phyloP scores from a whole-genome alignment of 2,329 filamentous ascomycete genomes.

The Penicillium griseofulvum region DNA sequence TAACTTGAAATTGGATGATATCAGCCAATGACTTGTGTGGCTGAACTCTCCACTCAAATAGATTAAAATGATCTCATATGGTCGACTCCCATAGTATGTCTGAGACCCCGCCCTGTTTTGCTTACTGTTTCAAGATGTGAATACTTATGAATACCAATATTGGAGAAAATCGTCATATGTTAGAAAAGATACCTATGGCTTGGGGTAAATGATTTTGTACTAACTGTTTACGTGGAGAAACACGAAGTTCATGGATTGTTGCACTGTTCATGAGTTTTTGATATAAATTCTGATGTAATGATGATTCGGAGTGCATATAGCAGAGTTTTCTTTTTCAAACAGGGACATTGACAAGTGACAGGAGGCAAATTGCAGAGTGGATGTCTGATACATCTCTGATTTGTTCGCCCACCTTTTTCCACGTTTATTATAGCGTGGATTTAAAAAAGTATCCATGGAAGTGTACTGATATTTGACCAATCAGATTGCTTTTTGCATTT shows the following conservation, averaged over 20 bases:
- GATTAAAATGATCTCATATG: constrained; percentile 30
- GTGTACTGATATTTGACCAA: constrained; percentile 7
- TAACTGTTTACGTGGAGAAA: not conserved
- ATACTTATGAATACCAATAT: not conserved
- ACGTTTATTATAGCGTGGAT: constrained; percentile 12
- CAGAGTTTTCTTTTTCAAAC: not conserved
- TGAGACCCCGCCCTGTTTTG: not conserved
- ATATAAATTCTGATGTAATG: constrained; percentile 23
- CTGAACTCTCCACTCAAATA: constrained; percentile 27
- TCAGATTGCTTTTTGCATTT: not conserved
- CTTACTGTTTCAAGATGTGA: not conserved
- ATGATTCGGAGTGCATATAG: constrained; percentile 11
- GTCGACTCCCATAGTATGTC: constrained; percentile 1
- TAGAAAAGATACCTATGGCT: not conserved
- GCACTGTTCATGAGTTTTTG: constrained; percentile 7
- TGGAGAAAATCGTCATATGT: not conserved
- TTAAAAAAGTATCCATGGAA: constrained; percentile 10
- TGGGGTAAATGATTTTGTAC: not conserved
- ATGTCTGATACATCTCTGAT: constrained; percentile 7
- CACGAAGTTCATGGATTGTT: not conserved
- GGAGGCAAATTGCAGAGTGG: constrained; percentile 16
- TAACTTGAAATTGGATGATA: not conserved
- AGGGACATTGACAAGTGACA: constrained; percentile 12
- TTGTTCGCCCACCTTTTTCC: constrained; percentile 7
- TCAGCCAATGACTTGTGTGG: constrained; percentile 23